A percentile compares a stretch with the other conserved stretches of the same genome.
These are phyloP conservation scores for Colletotrichum sp. DNA, from an alignment of 2,329 filamentous ascomycete species.

Conservation along the genomic window DNA sequence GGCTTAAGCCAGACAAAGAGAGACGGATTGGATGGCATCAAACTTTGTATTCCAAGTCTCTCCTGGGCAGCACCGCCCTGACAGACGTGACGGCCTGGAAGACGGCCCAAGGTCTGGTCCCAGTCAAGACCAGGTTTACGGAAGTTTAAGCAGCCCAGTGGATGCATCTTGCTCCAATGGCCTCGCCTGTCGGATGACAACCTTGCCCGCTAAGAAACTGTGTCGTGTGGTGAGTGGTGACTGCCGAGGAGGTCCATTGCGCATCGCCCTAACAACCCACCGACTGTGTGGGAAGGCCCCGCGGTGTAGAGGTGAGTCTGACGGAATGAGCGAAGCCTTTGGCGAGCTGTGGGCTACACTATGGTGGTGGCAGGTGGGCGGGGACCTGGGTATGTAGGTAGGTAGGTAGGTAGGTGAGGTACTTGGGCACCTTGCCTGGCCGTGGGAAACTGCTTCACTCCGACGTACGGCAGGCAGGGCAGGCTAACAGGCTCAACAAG, in stretches of 20 bases:
- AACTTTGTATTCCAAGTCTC: background rate
- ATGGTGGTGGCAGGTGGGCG: background rate
- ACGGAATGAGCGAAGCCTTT: background rate
- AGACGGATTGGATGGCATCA: background rate
- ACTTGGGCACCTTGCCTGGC: background rate
- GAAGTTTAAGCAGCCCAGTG: background rate
- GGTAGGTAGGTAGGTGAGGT: background rate
- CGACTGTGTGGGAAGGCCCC: background rate
- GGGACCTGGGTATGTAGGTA: background rate
- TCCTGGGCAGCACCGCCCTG: background rate
- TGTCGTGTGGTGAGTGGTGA: background rate
- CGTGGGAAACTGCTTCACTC: background rate
- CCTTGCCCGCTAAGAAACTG: background rate
- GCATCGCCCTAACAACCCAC: background rate
- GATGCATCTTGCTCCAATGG: background rate
- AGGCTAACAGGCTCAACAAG: background rate
- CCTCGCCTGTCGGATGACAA: background rate
- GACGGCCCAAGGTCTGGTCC: background rate
- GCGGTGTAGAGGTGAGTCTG: background rate
- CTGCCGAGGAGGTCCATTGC: background rate
- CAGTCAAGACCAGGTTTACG: background rate
- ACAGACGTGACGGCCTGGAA: background rate
- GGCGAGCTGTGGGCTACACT: background rate
- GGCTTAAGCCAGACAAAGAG: background rate
- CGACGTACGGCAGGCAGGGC: background rate